Base-by-base conservation (phyloP, 106 monocot genomes). In the Narthecium ossifragum region DNA sequence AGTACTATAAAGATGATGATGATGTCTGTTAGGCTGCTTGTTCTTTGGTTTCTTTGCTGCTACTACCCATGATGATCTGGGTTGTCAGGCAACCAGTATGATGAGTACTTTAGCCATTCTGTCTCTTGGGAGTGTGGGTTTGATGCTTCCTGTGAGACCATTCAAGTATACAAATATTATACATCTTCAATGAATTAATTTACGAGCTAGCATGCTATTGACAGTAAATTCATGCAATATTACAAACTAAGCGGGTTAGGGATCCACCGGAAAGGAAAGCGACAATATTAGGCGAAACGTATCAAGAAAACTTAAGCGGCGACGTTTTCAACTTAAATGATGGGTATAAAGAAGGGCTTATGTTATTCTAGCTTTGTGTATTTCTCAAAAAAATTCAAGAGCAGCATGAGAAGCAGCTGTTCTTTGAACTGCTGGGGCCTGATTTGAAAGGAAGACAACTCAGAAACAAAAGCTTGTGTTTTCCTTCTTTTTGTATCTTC, bases 41-140 rank as follows among this genome's bases (percentile, higher is more conserved):
- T 6, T 53, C n/a, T 40, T 17, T 21, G 54, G 6, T 45, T 55
- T 62, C n/a, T 30, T 61, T 70, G n/a, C n/a, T 76, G 55, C 63
- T 76, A 53, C 64, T 86, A 92, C 57, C 86, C 83, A 86, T 85
- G 91, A 69, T 86, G 92, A 83, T 86, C 80, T 57, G 68, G 83
- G 72, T 80, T 87, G 72, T 84, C 86, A 84, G 86, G 78, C 64
- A 80, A 63, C 86, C 86, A 92, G 66, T 86, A 92, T 40, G 82
- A 92, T 38, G 78, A 71, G 71, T 91, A 80, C 71, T 74, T 72
- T 54, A 80, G 65, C 91, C 91, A 91, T 80, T 86, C 85, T 82
- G 82, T 69, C 79, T 82, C 82, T 69, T 85, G 91, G 9, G 82
- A 31, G 27, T 76, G 82, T 41, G 57, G 55, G 45, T 83, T 71